These are phyloP conservation scores for Micractinium conductrix DNA, from an alignment of 139 green algal genomes.

Conservation along the genomic window DNA sequence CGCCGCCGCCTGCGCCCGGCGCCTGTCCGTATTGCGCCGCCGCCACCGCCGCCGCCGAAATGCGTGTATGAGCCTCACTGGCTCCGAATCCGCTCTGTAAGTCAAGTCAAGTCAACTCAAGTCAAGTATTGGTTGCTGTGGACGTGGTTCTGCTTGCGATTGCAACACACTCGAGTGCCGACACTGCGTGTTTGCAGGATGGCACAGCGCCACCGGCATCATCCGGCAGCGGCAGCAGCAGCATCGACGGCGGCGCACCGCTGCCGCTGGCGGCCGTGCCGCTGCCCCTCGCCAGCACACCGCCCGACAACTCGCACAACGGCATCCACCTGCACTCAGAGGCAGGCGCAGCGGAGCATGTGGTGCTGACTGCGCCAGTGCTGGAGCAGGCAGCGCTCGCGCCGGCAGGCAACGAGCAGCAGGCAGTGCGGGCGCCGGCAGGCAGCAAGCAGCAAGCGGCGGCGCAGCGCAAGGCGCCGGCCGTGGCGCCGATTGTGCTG, in stretches of 20 bases:
- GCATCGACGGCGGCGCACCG: background rate
- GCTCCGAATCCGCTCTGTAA: too few species aligned
- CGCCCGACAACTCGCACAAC: slow-evolving; percentile 1
- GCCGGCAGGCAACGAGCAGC: background rate
- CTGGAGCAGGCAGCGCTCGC: background rate
- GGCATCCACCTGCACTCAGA: background rate
- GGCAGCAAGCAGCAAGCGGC: background rate
- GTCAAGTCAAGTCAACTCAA: too few species aligned
- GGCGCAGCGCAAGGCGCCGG: background rate
- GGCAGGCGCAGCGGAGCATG: background rate
- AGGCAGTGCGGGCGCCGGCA: background rate
- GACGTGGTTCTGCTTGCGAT: too few species aligned
- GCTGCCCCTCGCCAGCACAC: background rate
- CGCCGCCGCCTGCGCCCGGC: too few species aligned
- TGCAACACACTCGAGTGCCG: too few species aligned
- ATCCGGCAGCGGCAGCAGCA: background rate
- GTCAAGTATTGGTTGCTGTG: too few species aligned
- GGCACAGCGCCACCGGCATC: too few species aligned
- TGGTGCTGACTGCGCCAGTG: background rate
- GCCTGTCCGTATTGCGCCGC: background rate
- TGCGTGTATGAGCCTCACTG: too few species aligned
- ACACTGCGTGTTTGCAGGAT: background rate
- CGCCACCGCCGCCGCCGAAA: background rate
- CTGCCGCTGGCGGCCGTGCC: background rate
- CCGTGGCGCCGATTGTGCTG: slow-evolving; percentile 25